Conservation (phyloP, 805 yeast genomes). For the Tetrapisispora taiwanensis region DNA sequence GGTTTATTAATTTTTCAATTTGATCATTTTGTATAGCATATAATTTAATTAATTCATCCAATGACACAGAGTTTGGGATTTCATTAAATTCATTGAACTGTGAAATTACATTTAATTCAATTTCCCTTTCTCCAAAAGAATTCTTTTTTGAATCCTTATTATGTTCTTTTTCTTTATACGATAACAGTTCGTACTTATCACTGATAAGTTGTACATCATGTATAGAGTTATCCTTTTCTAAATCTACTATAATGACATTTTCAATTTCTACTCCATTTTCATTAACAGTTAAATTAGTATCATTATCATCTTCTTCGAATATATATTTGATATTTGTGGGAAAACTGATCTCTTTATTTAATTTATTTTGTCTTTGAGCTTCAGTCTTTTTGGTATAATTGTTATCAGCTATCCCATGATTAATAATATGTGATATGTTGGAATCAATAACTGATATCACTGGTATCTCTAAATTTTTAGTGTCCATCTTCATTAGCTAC, state of each 20-base stretch:
- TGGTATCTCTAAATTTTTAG: background rate
- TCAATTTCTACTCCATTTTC: constrained; percentile 13
- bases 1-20: constrained; percentile 7
- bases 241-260: constrained; percentile 20
- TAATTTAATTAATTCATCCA: constrained; percentile 16
- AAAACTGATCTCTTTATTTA: constrained; percentile 9
- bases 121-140: background rate
- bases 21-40: constrained; percentile 24
- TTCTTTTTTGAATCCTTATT: background rate
- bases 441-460: constrained; percentile 17
- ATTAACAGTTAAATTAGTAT: constrained; percentile 3
- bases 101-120: constrained; percentile 22
- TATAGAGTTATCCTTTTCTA: constrained; percentile 13
- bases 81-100: constrained; percentile 15
- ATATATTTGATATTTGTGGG: constrained; percentile 25
- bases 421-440: constrained; percentile 7
- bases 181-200: constrained; percentile 20
- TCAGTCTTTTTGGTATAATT: constrained; percentile 2
- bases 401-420: background rate
- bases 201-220: constrained; percentile 20
- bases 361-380: constrained; percentile 1
- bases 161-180: constrained; percentile 7
- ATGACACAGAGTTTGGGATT: constrained; percentile 8
- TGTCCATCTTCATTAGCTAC: background rate
- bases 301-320: constrained; percentile 24